Evolutionary conservation across 495 filamentous ascomycete genomes (phyloP).

Genomic region (Penicillium canariense): DNA sequence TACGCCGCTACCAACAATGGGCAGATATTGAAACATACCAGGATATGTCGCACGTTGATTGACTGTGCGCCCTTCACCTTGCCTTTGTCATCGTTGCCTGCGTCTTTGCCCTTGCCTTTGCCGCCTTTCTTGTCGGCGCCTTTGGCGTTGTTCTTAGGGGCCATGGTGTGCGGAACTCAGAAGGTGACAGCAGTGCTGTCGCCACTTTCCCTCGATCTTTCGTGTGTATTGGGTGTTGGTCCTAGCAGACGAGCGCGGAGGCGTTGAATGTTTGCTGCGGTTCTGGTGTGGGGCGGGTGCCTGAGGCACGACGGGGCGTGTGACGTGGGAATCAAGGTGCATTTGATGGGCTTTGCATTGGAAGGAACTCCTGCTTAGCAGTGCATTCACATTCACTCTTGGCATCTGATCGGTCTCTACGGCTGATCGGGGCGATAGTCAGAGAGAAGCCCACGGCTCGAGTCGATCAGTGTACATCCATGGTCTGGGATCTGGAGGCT

Average conservation of each 20-base stretch:
- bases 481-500: slow-evolving; percentile 34
- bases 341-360: too few relatives aligned
- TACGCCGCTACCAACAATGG: too few relatives aligned
- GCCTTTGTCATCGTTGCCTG: slow-evolving; percentile 42
- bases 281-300: slow-evolving; percentile 21
- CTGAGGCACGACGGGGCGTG: slow-evolving; percentile 18
- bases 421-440: too few relatives aligned
- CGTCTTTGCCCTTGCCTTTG: slow-evolving; percentile 48
- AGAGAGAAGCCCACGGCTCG: too few relatives aligned
- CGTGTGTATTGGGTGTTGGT: background rate
- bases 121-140: slow-evolving; percentile 38
- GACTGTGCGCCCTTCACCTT: slow-evolving; percentile 69
- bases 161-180: slow-evolving; percentile 43
- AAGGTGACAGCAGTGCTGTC: background rate
- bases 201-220: background rate
- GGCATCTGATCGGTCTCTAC: too few relatives aligned
- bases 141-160: slow-evolving; percentile 55
- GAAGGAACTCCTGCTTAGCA: too few relatives aligned
- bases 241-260: background rate
- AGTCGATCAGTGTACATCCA: too few relatives aligned
- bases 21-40: slow-evolving; percentile 50
- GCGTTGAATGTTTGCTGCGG: slow-evolving; percentile 9
- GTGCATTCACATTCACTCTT: too few relatives aligned
- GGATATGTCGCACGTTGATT: slow-evolving; percentile 86
- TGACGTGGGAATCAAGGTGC: too few relatives aligned